Evolutionary conservation across 2,329 filamentous ascomycete species (phyloP), one percentile per base, ranked within the genome.

Genomic region (Clonostachys chloroleuca): DNA sequence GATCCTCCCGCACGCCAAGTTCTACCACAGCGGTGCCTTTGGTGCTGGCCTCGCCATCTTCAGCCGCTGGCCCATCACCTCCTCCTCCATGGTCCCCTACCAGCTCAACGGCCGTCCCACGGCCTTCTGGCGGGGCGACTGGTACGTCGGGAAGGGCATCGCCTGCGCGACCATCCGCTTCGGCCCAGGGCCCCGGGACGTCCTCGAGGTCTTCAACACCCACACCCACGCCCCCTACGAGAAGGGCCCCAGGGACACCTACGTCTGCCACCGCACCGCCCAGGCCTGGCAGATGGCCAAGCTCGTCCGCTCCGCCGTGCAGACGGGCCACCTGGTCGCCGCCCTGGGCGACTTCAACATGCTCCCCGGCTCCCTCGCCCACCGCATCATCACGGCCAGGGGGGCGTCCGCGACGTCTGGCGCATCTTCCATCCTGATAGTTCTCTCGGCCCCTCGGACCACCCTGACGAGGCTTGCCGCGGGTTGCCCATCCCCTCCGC

Each of bases 201-300:
- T 92, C 12, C 74, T 90, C 16, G 90, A 96, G 60, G 89, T 97
- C 2, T 96, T 97, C 63, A 92, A 89, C 64, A 97, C 94, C 16
- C 51, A 78, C 69, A 85, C 74, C 4, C 94, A 97, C 64, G 87
- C 94, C 5, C 89, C 89, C 1, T 97, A 97, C 65, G 89, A 95
- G 66, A 70, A 74, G 52, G 85, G 88, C 55, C 83, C 84, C 16
- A 74, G 88, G 59, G 89, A 95, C 68, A 89, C 87, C 30, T 97
- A 99, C 69, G 73, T 91, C 44, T 92, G 89, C 62, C 94, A 97
- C 68, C 87, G 92, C 48, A 89, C 89, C 16, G 87, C 92, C 5
- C 92, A 99, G 70, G 87, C 91, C 44, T 99, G 94, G 94, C 88
- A 96, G 63, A 88, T 96, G 49, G 81, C 92, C 46, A 96, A 95